Evolutionary conservation across 1,284 basidiomycete species (phyloP).

Genomic region (Mixia osmundae): DNA sequence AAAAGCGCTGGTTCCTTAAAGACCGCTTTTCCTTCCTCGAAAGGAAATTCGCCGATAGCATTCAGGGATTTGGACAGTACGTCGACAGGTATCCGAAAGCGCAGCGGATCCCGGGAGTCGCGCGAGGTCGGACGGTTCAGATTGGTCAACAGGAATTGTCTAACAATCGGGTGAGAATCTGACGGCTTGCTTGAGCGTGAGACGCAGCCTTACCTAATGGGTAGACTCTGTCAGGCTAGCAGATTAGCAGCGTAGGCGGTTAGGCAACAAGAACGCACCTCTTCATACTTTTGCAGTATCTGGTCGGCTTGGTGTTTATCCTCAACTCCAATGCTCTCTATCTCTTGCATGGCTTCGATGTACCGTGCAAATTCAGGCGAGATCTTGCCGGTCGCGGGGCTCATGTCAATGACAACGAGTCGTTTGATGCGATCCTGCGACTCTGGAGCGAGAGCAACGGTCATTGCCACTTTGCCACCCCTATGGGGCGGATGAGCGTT

Average conservation of each 20-base stretch:
- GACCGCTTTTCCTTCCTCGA: conserved; percentile 29
- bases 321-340: conserved; percentile 33
- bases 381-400: conserved; percentile 38
- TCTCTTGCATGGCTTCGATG: conserved; percentile 39
- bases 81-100: conserved; percentile 47
- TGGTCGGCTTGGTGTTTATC: conserved; percentile 40
- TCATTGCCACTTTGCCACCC: conserved; percentile 73
- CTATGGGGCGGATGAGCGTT: conserved; percentile 22
- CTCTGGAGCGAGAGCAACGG: conserved; percentile 38
- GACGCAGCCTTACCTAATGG: too few relatives aligned
- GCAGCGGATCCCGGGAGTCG: conserved; percentile 26
- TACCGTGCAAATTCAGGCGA: conserved; percentile 43
- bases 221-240: too few relatives aligned
- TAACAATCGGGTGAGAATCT: conserved; percentile 45
- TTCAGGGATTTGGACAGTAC: conserved; percentile 37
- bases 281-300: conserved; percentile 38
- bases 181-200: not conserved
- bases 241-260: too few relatives aligned
- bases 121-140: conserved; percentile 26
- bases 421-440: conserved; percentile 31
- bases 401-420: conserved; percentile 58
- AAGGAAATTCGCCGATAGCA: conserved; percentile 50
- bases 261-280: conserved; percentile 25
- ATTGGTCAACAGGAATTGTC: conserved; percentile 64
- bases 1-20: conserved; percentile 46